Evolutionary conservation across 228 moss, liverwort and hornwort genomes (phyloP).

Genomic region (Sphagnum fallax): DNA sequence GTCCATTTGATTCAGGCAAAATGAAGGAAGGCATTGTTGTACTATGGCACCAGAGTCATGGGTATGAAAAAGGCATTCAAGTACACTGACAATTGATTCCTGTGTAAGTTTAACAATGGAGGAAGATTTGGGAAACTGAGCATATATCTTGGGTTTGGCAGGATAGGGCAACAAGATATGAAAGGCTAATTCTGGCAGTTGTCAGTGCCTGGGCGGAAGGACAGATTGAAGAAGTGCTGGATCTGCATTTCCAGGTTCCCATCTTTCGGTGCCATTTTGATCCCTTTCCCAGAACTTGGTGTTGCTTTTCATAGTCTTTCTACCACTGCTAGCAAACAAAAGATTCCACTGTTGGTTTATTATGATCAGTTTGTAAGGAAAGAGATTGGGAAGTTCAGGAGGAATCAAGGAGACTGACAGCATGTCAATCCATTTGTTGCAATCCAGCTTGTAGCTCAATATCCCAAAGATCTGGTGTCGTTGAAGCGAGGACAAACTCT

Average conservation of each 20-base stretch:
- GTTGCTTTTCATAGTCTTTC: too few species aligned
- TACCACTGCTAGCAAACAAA: too few species aligned
- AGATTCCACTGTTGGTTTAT: too few species aligned
- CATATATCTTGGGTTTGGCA: conserved; percentile 18
- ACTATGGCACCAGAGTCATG: too few species aligned
- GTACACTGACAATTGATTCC: neutral
- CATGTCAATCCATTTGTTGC: too few species aligned
- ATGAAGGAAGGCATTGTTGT: too few species aligned
- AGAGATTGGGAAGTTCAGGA: too few species aligned
- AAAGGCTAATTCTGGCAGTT: conserved; percentile 51
- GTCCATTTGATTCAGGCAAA: too few species aligned
- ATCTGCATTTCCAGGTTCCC: conserved; percentile 60
- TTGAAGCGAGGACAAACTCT: conserved; percentile 68
- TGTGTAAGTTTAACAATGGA: neutral
- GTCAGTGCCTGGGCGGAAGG: conserved; percentile 45
- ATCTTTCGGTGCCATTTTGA: neutral
- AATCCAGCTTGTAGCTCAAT: conserved; percentile 47
- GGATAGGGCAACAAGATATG: conserved; percentile 58
- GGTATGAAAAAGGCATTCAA: too few species aligned
- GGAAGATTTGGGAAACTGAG: neutral
- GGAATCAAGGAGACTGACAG: too few species aligned
- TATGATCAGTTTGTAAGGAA: too few species aligned
- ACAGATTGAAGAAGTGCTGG: conserved; percentile 30
- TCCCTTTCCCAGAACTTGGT: too few species aligned
- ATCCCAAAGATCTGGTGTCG: conserved; percentile 62